phyloP scores from a whole-genome alignment of 805 yeast genomes.

The Wickerhamiella cacticola region DNA sequence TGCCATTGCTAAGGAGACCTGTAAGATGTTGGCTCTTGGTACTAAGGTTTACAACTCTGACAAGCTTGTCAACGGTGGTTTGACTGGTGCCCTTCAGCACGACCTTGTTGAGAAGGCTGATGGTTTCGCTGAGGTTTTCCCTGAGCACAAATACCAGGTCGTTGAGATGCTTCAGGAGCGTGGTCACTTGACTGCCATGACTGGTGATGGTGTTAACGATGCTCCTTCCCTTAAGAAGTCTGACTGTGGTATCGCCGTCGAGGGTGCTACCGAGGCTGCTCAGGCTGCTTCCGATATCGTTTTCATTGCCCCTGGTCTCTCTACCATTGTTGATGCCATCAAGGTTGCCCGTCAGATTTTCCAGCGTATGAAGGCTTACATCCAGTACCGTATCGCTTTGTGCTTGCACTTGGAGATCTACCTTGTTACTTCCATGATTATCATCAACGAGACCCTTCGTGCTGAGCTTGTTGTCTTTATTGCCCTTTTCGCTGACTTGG shows the following conservation, averaged over 20 bases:
- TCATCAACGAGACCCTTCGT: slow-evolving; percentile 74
- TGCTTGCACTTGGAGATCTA: slow-evolving; percentile 89
- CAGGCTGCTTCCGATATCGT: slow-evolving; percentile 95
- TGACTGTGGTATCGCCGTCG: slow-evolving; percentile 93
- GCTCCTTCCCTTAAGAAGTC: slow-evolving; percentile 97
- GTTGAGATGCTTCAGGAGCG: slow-evolving; percentile 90
- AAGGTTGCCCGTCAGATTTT: slow-evolving; percentile 93
- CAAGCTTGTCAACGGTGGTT: slow-evolving; percentile 89
- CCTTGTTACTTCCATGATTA: slow-evolving; percentile 93
- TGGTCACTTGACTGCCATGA: slow-evolving; percentile 97
- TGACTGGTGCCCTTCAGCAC: slow-evolving; percentile 96
- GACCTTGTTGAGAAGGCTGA: slow-evolving; percentile 96
- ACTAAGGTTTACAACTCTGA: slow-evolving; percentile 94
- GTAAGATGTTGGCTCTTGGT: slow-evolving; percentile 95
- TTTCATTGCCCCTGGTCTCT: slow-evolving; percentile 89
- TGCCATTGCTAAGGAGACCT: slow-evolving; percentile 97
- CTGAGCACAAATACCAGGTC: slow-evolving; percentile 92
- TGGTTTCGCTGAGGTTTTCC: slow-evolving; percentile 98
- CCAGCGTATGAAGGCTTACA: slow-evolving; percentile 98
- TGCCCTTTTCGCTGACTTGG: slow-evolving; percentile 96
- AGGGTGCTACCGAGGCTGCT: slow-evolving; percentile 96
- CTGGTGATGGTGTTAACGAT: slow-evolving; percentile 99
- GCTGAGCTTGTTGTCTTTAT: slow-evolving; percentile 87
- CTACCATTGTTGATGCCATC: slow-evolving; percentile 87
- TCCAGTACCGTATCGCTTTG: slow-evolving; percentile 94